Evolutionary conservation across 2,329 filamentous ascomycete species (phyloP).

Genomic region (Aspergillus ibericus): DNA sequence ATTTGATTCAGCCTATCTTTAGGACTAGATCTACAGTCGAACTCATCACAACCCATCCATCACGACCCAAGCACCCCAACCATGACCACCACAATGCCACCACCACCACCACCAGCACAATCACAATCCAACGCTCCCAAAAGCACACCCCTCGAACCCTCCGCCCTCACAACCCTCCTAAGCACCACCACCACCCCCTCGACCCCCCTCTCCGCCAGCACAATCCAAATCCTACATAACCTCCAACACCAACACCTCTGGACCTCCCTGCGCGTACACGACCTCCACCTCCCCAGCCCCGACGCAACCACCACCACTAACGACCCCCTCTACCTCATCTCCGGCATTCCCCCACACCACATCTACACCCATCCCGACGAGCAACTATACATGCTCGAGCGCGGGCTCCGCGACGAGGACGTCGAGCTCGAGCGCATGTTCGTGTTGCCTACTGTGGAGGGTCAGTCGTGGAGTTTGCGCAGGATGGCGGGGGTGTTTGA

Average conservation of each 20-base stretch:
- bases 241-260: conserved; percentile 64
- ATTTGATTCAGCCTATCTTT: not conserved
- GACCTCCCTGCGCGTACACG: conserved; percentile 57
- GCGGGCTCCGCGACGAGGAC: conserved; percentile 49
- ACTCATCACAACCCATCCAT: not conserved
- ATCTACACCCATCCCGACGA: conserved; percentile 66
- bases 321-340: conserved; percentile 52
- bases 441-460: conserved; percentile 59
- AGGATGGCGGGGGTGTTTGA: conserved; percentile 60
- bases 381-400: conserved; percentile 60
- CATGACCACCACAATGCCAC: not conserved
- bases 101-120: not conserved
- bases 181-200: conserved; percentile 26
- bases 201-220: conserved; percentile 46
- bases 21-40: not conserved
- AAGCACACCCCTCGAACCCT: conserved; percentile 26
- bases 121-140: not conserved
- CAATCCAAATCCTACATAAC: conserved; percentile 62
- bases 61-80: not conserved
- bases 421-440: conserved; percentile 56
- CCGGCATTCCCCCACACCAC: conserved; percentile 60
- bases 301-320: conserved; percentile 25
- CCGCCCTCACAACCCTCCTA: conserved; percentile 45
- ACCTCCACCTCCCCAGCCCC: conserved; percentile 25
- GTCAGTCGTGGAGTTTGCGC: conserved; percentile 61